Percentiles rank a stretch among this genome's conserved stretches.
Conservation (phyloP, 2,329 filamentous ascomycete species). For the Celoporthe dispersa region DNA sequence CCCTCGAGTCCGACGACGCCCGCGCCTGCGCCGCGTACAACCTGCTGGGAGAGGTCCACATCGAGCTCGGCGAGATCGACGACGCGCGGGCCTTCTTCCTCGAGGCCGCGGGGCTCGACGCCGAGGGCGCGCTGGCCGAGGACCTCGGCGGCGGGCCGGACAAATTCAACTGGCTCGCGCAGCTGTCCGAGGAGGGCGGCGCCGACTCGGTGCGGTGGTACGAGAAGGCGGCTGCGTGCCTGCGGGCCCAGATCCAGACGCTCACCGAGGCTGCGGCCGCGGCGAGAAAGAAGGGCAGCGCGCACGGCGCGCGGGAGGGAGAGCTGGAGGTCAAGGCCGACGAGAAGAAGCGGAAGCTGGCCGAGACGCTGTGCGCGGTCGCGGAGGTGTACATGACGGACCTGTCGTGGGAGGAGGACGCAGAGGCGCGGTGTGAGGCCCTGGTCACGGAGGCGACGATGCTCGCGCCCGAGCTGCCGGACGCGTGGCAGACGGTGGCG, state of each 20-base stretch:
- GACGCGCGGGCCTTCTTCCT: constrained; percentile 73
- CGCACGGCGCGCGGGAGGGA: constrained; percentile 40
- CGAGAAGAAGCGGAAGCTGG: constrained; percentile 79
- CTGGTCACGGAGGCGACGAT: constrained; percentile 90
- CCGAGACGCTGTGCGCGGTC: constrained; percentile 90
- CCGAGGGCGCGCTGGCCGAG: constrained; percentile 72
- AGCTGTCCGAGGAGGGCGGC: constrained; percentile 76
- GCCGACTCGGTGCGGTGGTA: constrained; percentile 70
- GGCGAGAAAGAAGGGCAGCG: constrained; percentile 43
- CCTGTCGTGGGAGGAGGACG: constrained; percentile 88
- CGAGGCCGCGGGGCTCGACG: constrained; percentile 75
- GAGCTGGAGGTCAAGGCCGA: constrained; percentile 69
- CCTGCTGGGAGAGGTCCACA: constrained; percentile 78
- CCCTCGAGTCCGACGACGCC: constrained; percentile 55
- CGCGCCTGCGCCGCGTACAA: constrained; percentile 63
- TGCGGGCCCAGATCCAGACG: constrained; percentile 72
- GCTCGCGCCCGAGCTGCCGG: constrained; percentile 78
- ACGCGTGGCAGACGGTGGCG: constrained; percentile 94
- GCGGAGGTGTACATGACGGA: constrained; percentile 99
- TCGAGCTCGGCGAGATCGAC: constrained; percentile 83
- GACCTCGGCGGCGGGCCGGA: constrained; percentile 81
- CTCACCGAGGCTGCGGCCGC: constrained; percentile 51
- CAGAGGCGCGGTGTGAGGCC: constrained; percentile 83
- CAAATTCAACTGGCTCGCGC: constrained; percentile 93
- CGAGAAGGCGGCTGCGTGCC: constrained; percentile 70